Base-by-base conservation (phyloP, 352 stramenopile genomes). In the Pythium pyrilobum region DNA sequence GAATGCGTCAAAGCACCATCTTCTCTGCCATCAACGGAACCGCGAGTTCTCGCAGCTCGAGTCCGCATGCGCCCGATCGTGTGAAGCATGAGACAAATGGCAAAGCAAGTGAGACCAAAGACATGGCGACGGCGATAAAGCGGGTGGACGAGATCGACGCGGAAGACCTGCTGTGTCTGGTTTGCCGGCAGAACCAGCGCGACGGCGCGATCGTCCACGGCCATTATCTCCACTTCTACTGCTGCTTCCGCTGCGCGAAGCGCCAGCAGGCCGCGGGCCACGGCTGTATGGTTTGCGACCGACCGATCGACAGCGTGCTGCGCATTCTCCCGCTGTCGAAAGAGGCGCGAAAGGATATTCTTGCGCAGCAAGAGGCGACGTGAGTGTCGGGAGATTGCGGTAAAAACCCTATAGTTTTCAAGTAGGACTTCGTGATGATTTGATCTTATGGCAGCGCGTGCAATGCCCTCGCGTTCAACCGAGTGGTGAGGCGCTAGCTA, bases 161-260 rank as follows among this genome's bases (percentile, higher is more conserved):
- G 6, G 81, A 88, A 31, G 74, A 88, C 31, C 52, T 91, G 4
- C 57, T 74, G 39, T 94, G 84, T 37, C 72, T 94, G 8, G 65
- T 91, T 13, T 94, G 84, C 38, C 52, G 67, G 16, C 52, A 71
- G 51, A 81, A 78, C 20, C 70, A 71, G 8, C 77, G 81, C 27
- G 74, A 90, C 31, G 77, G 79, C 6, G 80, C 63, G 29, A 61
- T 94, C 31, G 66, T 84, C 5, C 84, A 95, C 42, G 84, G 82
- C 29, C 64, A 88, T 43, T 95, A 91, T 48, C 60, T 92, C 8
- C 84, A 95, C 40, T 78, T 86, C 28, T 92, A 92, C 59, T 81
- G 69, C 48, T 95, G 84, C 55, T 95, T 82, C 39, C 67, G 65
- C 8, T 95, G 84, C 52, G 84, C 69, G 6, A 95, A 92, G 66